A percentile compares a stretch with the other conserved stretches of the same genome.
Conservation (phyloP, 2,329 filamentous ascomycete species). For the Fusarium sp. region DNA sequence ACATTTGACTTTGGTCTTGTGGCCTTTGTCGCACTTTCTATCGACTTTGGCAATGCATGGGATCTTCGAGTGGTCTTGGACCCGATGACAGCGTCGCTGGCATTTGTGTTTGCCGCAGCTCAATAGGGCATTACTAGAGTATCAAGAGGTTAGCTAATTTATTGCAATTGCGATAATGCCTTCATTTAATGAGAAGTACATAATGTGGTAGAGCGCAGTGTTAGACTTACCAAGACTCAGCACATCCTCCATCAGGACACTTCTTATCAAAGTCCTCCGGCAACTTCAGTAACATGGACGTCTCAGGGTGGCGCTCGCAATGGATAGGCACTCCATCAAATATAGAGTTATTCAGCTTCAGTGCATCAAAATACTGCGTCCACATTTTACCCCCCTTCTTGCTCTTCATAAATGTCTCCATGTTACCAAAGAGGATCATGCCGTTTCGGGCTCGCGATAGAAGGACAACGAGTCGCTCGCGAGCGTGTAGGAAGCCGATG, state of each 20-base stretch:
- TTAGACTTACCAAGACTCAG: constrained; percentile 66
- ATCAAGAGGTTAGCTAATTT: too few species aligned
- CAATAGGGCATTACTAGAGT: constrained; percentile 59
- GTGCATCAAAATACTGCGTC: constrained; percentile 63
- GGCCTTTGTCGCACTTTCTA: constrained; percentile 61
- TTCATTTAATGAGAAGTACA: too few species aligned
- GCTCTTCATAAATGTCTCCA: constrained; percentile 70
- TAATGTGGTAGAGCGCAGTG: too few species aligned
- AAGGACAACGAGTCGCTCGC: constrained; percentile 75
- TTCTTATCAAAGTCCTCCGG: constrained; percentile 67
- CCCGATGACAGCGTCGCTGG: constrained; percentile 67
- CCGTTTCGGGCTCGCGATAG: constrained; percentile 72
- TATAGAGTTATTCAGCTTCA: constrained; percentile 62
- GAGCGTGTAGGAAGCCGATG: constrained; percentile 75
- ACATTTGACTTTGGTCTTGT: constrained; percentile 61
- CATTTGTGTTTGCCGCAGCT: constrained; percentile 70
- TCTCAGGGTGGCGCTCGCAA: constrained; percentile 68
- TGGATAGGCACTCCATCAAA: constrained; percentile 68
- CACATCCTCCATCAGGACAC: constrained; percentile 77
- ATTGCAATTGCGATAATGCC: too few species aligned
- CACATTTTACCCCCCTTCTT: constrained; percentile 57
- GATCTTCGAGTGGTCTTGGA: constrained; percentile 64
- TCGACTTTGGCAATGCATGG: constrained; percentile 49
- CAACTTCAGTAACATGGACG: constrained; percentile 54
- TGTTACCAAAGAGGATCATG: constrained; percentile 76